Evolutionary conservation across 352 stramenopile species (phyloP).

Genomic region (Phytophthora pini): DNA sequence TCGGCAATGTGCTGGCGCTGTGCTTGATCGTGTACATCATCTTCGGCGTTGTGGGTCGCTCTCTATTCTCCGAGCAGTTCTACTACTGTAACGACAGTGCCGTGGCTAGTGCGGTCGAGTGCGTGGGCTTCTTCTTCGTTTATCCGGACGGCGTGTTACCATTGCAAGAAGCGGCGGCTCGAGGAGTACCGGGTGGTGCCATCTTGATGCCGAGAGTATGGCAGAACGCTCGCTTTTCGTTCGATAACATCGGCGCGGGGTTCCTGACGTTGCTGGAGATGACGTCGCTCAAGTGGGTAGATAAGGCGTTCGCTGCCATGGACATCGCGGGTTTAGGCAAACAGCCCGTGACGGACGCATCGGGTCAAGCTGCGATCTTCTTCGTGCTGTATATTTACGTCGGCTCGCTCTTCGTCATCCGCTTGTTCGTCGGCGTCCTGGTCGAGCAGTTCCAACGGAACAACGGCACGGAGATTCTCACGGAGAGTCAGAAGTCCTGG

Average conservation of each 20-base stretch:
- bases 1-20: constrained; percentile 75
- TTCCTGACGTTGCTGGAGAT: constrained; percentile 80
- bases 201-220: constrained; percentile 71
- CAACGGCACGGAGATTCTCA: constrained; percentile 83
- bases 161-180: constrained; percentile 56
- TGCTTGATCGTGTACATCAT: constrained; percentile 84
- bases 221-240: constrained; percentile 77
- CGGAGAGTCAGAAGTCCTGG: constrained; percentile 80
- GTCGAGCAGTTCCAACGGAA: constrained; percentile 88
- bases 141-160: constrained; percentile 55
- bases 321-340: constrained; percentile 56
- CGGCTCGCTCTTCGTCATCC: constrained; percentile 80
- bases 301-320: constrained; percentile 81
- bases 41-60: constrained; percentile 74
- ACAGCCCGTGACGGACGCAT: constrained; percentile 60
- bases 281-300: constrained; percentile 84
- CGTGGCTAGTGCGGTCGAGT: constrained; percentile 46
- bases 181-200: constrained; percentile 38
- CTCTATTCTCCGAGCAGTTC: constrained; percentile 69
- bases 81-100: constrained; percentile 70
- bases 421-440: constrained; percentile 80
- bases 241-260: constrained; percentile 71
- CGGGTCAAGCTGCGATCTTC: constrained; percentile 60
- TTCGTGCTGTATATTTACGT: constrained; percentile 84
- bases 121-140: constrained; percentile 62